These are phyloP conservation scores for Trichoderma orchidacearum DNA, from an alignment of 495 filamentous ascomycete species.

Conservation along the genomic window DNA sequence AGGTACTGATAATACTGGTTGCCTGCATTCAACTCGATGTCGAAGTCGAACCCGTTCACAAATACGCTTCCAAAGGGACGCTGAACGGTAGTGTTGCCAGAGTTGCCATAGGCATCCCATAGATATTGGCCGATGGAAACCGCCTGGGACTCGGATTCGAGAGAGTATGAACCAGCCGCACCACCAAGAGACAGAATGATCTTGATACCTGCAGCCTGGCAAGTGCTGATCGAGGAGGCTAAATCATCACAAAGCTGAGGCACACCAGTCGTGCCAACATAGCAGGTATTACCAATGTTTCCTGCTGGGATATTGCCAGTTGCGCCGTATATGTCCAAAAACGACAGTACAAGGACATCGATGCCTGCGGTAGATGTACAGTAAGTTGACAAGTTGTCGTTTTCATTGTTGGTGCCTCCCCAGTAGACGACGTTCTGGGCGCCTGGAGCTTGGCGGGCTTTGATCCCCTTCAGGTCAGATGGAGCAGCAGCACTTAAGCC, in stretches of 20 bases:
- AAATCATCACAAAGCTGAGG: conserved; percentile 12
- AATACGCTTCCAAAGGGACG: conserved; percentile 37
- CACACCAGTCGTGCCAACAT: background rate
- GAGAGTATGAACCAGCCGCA: background rate
- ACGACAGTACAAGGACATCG: conserved; percentile 38
- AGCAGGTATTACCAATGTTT: conserved; percentile 24
- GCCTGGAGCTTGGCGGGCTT: background rate
- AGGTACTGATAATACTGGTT: conserved; percentile 13
- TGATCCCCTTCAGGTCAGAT: background rate
- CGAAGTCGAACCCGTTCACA: conserved; percentile 45
- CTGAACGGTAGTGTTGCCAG: conserved; percentile 13
- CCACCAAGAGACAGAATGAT: conserved; percentile 48
- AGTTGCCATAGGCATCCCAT: conserved; percentile 46
- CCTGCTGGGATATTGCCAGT: conserved; percentile 20
- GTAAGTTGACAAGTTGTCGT: conserved; percentile 26
- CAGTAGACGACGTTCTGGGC: conserved; percentile 28
- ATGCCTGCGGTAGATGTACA: conserved; percentile 23
- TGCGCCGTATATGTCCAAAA: conserved; percentile 28
- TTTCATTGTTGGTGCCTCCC: conserved; percentile 26
- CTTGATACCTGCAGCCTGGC: conserved; percentile 42
- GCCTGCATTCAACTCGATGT: conserved; percentile 30
- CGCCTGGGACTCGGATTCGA: conserved; percentile 4
- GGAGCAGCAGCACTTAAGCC: background rate
- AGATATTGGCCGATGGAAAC: conserved; percentile 12
- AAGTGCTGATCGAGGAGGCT: conserved; percentile 35